Base-by-base conservation (phyloP, 192 early-diverging fungal genomes). In the Dissophora ornata region DNA sequence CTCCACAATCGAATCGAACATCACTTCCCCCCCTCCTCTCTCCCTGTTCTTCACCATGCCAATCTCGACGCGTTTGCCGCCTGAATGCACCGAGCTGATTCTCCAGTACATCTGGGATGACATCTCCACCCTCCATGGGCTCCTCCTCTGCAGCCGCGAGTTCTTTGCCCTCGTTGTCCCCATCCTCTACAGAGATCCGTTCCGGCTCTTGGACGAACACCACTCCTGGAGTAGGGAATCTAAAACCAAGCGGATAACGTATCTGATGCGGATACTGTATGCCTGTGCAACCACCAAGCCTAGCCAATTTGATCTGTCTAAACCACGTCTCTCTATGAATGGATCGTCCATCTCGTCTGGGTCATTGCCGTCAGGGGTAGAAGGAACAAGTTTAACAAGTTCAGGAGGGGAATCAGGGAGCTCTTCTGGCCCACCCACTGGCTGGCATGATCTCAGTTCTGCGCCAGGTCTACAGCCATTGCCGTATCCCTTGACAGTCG, bases 51-150 rank as follows among this genome's bases (percentile, higher is more conserved):
- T 48, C 11, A 48, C 19, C 29, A 32, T 28, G 10, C 16, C 30
- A 13, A 4, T 32, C 25, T 32, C 50, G 2, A 53, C 45, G 4
- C 28, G 29, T 0, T 12, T 71, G 18, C 69, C 69, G 5, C 42
- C 69, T 28, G 69, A 71, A 57, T 71, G 69, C 25, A 57, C 50
- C 33, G 54, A 38, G 21, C 45, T 57, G 19, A 57, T 71, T n/a
- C n/a, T 62, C 2, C 24, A 34, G 19, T 51, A 63, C 32, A 60
- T 71, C 26, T 63, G 60, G 69, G 54, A 57, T 24, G 69, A 71
- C 28, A 19, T 50, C 36, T 30, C 52, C 1, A 51, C 69, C 6
- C 46, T 71, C 12, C 60, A 57, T 21, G 5, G 16, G 15, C 45
- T 71, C 1, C 55, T 63, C 18, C 38, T 62, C 54, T 63, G 69